Percentiles rank a stretch among this genome's conserved stretches.
Conservation (phyloP, 2,329 filamentous ascomycete genomes). For the Trichoderma sp. region DNA sequence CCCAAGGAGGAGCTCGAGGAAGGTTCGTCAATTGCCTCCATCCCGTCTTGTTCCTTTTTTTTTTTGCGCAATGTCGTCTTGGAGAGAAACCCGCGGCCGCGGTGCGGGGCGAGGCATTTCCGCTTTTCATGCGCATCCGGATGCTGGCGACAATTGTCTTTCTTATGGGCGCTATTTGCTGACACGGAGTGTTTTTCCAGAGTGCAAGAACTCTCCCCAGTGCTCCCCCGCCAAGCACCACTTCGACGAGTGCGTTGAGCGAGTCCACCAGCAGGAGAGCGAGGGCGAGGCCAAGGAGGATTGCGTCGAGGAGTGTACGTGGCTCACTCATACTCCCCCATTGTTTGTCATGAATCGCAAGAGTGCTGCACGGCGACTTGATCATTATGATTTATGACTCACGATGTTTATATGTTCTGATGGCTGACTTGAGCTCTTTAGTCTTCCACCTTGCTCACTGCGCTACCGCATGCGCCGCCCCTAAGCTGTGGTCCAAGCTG, state of each 20-base stretch:
- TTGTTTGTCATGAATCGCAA: neutral
- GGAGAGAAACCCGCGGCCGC: neutral
- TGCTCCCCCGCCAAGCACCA: conserved; percentile 93
- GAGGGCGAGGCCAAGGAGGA: conserved; percentile 79
- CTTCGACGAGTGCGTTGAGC: conserved; percentile 96
- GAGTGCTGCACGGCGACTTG: neutral
- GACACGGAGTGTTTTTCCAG: conserved; percentile 36
- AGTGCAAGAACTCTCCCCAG: conserved; percentile 82
- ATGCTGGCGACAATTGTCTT: neutral
- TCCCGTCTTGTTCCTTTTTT: neutral
- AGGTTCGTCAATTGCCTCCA: conserved; percentile 61
- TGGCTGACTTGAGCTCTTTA: conserved; percentile 38
- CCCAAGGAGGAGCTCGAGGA: conserved; percentile 86
- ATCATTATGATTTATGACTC: neutral
- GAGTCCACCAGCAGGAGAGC: conserved; percentile 66
- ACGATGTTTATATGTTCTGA: neutral
- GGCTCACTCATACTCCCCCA: neutral
- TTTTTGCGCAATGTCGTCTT: conserved; percentile 12
- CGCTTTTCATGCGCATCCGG: conserved; percentile 9
- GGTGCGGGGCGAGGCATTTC: conserved; percentile 24
- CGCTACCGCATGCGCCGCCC: conserved; percentile 86
- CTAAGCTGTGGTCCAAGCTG: conserved; percentile 90
- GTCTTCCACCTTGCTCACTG: conserved; percentile 99
- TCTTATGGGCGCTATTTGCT: conserved; percentile 9
- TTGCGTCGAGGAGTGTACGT: conserved; percentile 98